Conservation (phyloP, 495 filamentous ascomycete species). For the Pyrenopolyporus hunteri region DNA sequence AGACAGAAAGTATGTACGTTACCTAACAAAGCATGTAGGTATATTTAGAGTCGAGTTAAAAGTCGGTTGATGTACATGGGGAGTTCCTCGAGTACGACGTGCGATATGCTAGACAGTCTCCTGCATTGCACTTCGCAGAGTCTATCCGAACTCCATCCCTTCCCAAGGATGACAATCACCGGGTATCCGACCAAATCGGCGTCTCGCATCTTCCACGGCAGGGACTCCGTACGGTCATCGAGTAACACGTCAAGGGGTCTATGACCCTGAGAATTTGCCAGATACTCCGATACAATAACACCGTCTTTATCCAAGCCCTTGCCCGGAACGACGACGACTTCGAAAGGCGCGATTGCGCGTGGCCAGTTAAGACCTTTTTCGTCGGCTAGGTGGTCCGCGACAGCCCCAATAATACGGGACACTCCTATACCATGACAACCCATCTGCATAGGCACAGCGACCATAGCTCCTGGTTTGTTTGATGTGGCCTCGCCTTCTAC, state of each 20-base stretch:
- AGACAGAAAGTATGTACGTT: no score
- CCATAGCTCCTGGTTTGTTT: conserved; percentile 5
- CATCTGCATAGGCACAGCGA: conserved; percentile 74
- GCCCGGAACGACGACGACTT: conserved; percentile 71
- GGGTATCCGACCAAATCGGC: conserved; percentile 91
- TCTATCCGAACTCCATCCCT: conserved; percentile 67
- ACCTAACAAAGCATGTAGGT: no score
- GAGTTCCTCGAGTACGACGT: conserved; percentile 39
- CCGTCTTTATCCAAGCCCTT: conserved; percentile 59
- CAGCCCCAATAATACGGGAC: conserved; percentile 86
- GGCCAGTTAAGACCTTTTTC: conserved; percentile 88
- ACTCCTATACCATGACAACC: conserved; percentile 96
- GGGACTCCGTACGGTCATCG: conserved; percentile 73
- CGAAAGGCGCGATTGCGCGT: conserved; percentile 81
- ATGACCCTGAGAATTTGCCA: conserved; percentile 41
- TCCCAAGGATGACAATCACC: conserved; percentile 77
- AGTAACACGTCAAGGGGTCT: conserved; percentile 61
- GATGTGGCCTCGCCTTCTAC: conserved; percentile 11
- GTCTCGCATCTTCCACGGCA: conserved; percentile 86
- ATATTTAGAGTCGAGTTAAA: conserved; percentile 50
- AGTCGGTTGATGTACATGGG: conserved; percentile 48
- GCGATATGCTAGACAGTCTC: conserved; percentile 45
- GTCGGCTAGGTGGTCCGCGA: conserved; percentile 76
- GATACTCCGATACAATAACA: conserved; percentile 62
- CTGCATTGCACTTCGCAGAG: conserved; percentile 81